These are phyloP conservation scores for Auricularia heimuer DNA, from an alignment of 768 basidiomycete species.

Conservation along the genomic window DNA sequence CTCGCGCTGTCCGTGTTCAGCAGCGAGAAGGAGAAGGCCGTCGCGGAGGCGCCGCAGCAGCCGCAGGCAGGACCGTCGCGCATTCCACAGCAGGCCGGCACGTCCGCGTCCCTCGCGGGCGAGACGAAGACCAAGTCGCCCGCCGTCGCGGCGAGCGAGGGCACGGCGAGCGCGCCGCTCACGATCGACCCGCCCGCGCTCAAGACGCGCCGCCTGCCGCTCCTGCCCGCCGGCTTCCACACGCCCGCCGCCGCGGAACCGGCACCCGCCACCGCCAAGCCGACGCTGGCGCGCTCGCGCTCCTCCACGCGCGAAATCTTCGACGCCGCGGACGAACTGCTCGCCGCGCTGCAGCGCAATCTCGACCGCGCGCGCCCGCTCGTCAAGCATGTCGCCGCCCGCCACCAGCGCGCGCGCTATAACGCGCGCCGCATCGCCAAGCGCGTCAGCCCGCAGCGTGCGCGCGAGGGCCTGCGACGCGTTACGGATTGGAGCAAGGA, in stretches of 20 bases:
- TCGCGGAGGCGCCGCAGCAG: background rate
- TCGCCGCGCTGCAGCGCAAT: background rate
- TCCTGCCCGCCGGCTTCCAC: background rate
- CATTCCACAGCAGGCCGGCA: background rate
- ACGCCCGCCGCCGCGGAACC: background rate
- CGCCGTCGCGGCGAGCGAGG: background rate
- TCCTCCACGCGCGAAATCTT: background rate
- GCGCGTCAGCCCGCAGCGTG: background rate
- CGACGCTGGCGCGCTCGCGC: background rate
- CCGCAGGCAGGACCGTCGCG: background rate
- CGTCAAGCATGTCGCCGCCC: background rate
- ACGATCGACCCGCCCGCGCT: background rate
- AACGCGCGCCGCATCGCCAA: background rate
- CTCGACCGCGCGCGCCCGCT: background rate
- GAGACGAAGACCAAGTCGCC: background rate
- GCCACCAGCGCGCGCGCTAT: background rate
- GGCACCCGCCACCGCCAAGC: background rate
- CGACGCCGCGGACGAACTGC: background rate
- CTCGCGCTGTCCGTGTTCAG: background rate
- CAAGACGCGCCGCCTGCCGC: background rate
- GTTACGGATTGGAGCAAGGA: background rate
- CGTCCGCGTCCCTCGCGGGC: background rate
- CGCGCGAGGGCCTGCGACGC: background rate
- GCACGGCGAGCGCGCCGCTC: background rate
- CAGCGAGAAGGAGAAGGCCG: background rate